Evolutionary conservation across 371 early-diverging fungal species (phyloP).

Genomic region (Mucor lusitanicus): DNA sequence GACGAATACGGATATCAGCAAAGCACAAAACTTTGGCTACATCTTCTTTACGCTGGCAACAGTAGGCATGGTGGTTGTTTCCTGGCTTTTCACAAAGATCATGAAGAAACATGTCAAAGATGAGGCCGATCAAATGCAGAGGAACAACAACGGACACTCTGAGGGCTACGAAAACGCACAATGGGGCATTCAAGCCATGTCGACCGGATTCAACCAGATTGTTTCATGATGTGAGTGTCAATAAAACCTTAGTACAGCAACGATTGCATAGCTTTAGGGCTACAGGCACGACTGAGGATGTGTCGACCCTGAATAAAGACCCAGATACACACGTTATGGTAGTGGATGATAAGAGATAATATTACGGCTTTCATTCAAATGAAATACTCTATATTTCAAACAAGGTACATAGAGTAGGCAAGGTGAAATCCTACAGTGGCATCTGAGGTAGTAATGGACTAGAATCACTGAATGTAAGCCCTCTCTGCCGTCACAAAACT

Average conservation of each 20-base stretch:
- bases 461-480: no score
- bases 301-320: no score
- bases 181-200: slow-evolving; percentile 35
- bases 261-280: no score
- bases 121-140: slow-evolving; percentile 14
- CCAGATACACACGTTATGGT: no score
- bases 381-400: no score
- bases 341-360: no score
- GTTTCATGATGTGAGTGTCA: slow-evolving; percentile 18
- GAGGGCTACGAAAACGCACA: slow-evolving; percentile 29
- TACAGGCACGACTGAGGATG: no score
- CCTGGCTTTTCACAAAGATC: slow-evolving; percentile 38
- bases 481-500: not conserved
- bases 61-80: slow-evolving; percentile 23
- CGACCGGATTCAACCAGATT: slow-evolving; percentile 35
- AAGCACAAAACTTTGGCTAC: slow-evolving; percentile 31
- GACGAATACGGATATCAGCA: slow-evolving; percentile 28
- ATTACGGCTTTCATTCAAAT: no score
- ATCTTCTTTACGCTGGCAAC: slow-evolving; percentile 37
- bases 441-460: no score
- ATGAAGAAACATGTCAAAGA: slow-evolving; percentile 29
- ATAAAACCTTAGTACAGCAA: not conserved
- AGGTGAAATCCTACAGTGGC: no score
- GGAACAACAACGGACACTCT: not conserved
- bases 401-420: no score